A percentile compares a stretch with the other conserved stretches of the same genome.
Evolutionary conservation across 495 filamentous ascomycete genomes (phyloP).

Genomic region (Neurospora terricola): DNA sequence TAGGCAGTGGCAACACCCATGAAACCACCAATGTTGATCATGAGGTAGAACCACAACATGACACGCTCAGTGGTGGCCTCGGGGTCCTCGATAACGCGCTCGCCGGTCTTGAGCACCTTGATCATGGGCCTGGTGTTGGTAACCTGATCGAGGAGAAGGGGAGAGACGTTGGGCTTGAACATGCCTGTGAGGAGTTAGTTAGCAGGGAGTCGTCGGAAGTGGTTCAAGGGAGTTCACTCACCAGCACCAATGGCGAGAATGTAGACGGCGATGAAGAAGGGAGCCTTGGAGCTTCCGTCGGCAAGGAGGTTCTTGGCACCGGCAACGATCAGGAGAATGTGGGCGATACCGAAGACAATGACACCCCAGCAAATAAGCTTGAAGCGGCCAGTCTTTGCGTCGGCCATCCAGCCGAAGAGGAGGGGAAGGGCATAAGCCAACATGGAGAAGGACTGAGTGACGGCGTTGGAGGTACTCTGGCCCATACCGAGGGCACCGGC

Average conservation of each 20-base stretch:
- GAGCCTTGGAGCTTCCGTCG: conserved; percentile 42
- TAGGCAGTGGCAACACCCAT: conserved; percentile 42
- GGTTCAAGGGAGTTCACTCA: conserved; percentile 29
- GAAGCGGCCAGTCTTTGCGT: conserved; percentile 49
- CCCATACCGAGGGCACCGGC: conserved; percentile 52
- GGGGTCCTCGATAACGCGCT: conserved; percentile 49
- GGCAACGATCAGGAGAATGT: conserved; percentile 52
- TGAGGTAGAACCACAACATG: conserved; percentile 56
- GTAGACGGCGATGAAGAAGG: conserved; percentile 50
- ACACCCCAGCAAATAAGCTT: conserved; percentile 54
- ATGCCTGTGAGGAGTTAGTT: conserved; percentile 23
- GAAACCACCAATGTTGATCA: conserved; percentile 58
- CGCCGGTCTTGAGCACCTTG: conserved; percentile 33
- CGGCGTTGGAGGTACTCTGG: conserved; percentile 47
- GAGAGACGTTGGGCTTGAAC: conserved; percentile 61
- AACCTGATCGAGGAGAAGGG: conserved; percentile 50
- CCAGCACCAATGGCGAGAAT: conserved; percentile 55
- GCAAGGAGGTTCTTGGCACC: conserved; percentile 50
- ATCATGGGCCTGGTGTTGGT: conserved; percentile 36
- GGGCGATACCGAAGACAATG: conserved; percentile 52
- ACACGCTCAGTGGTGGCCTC: conserved; percentile 51
- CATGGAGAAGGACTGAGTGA: conserved; percentile 51
- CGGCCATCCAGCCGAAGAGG: conserved; percentile 47
- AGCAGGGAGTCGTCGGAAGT: background rate
- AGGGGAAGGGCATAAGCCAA: conserved; percentile 51